Evolutionary conservation across 768 basidiomycete genomes (phyloP), one percentile per base, ranked within the genome.

Genomic region (Kwoniella sp.): DNA sequence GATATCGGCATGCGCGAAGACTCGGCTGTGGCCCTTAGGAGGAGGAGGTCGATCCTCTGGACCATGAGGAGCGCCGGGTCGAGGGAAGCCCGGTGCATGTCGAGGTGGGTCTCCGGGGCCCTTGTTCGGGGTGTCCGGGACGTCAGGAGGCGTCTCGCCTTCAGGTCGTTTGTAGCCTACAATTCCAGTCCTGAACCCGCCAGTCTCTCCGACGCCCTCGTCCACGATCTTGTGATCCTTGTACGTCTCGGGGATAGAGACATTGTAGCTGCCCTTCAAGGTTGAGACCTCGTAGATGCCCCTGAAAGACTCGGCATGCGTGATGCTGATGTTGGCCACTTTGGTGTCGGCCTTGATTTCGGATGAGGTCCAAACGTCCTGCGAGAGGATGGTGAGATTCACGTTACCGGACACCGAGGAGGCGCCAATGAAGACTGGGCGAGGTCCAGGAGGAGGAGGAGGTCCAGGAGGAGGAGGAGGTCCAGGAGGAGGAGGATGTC

Each of bases 1-100:
- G 12, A 73, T 66, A 47, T 73, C 69, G 38, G 73, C 71, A 30
- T 70, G 58, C 3, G 68, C 74, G 12, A 69, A 57, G 59, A 70
- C 62, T 57, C 60, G 57, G 51, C 50, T 61, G 56, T 51, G 53
- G 17, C 68, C 70, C 11, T 60, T 60, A 34, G 67, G 72, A 28
- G 66, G 70, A 50, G 48, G 65, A 28, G 54, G 68, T 31, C 58
- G 41, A 17, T 52, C 34, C 54, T 65, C 57, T 23, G 63, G 61
- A 11, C 37, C 29, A 56, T 22, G 38, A 13, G 60, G 60, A 12
- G 55, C 45, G 20, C 48, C 23, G 13, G 55, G 55, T 23, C 47
- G 61, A 54, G 68, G 64, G 22, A 63, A 34, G 28, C 52, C 48
- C 8, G 67, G 67, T 51, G 55, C 61, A 17, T 53, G 56, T 48